phyloP scores from a whole-genome alignment of 768 basidiomycete genomes.

The Thelephora aurantiotincta region DNA sequence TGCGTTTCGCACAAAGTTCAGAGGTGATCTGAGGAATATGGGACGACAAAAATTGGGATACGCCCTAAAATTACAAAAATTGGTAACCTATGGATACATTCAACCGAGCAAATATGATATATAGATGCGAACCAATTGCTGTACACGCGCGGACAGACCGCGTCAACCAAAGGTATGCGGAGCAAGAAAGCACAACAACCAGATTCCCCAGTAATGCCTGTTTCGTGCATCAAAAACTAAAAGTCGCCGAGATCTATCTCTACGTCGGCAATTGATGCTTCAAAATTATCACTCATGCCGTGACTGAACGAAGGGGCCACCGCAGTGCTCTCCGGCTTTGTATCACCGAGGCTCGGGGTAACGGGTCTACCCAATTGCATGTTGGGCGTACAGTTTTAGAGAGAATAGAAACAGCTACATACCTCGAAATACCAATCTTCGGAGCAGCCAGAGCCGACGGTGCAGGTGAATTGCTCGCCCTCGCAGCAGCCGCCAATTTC shows the following conservation, averaged over 20 bases:
- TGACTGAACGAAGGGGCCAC: constrained; percentile 10
- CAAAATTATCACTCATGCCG: constrained; percentile 31
- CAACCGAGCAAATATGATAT: no score
- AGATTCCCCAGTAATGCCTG: no score
- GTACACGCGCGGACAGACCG: no score
- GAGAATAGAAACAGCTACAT: constrained; percentile 13
- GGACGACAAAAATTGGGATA: no score
- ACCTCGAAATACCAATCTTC: constrained; percentile 55
- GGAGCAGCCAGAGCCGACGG: constrained; percentile 37
- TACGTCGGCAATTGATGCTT: constrained; percentile 45
- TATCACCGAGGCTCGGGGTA: constrained; percentile 24
- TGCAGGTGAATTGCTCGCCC: constrained; percentile 21
- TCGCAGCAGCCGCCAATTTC: constrained; percentile 31
- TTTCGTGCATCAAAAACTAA: constrained; percentile 17
- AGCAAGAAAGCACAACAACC: no score
- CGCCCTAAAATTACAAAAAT: no score
- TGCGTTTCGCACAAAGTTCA: no score
- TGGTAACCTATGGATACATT: no score
- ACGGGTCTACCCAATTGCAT: constrained; percentile 20
- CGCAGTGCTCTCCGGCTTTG: constrained; percentile 20
- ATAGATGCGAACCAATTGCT: no score
- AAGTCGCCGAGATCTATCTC: constrained; percentile 76
- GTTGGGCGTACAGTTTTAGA: constrained; percentile 3
- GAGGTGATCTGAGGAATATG: no score
- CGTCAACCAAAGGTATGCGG: no score